phyloP scores from a whole-genome alignment of 139 green algal species.

The Desmodesmus armatus region DNA sequence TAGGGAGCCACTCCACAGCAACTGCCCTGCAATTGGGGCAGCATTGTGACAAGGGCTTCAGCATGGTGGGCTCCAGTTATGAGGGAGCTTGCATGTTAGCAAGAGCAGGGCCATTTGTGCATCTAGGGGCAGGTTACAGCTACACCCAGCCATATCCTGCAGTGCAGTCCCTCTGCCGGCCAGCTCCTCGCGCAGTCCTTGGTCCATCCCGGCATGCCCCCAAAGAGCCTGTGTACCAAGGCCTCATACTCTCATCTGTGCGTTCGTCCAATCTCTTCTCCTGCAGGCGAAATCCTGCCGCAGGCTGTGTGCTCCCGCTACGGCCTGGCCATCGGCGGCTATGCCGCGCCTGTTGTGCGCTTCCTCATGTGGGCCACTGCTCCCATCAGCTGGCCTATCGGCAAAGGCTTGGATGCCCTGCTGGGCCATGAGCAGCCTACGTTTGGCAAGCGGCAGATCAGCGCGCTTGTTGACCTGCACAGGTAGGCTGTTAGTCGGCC shows the following conservation, averaged over 20 bases:
- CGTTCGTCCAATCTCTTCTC: too few species aligned
- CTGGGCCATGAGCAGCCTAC: conserved; percentile 71
- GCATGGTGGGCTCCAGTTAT: too few species aligned
- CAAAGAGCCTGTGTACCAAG: neutral
- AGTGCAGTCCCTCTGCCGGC: too few species aligned
- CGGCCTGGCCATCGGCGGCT: conserved; percentile 82
- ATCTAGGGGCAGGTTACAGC: too few species aligned
- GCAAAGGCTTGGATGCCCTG: conserved; percentile 77
- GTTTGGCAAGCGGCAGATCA: conserved; percentile 75
- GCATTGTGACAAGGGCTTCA: too few species aligned
- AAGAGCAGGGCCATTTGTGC: too few species aligned
- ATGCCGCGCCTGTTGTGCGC: conserved; percentile 74
- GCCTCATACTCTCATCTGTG: neutral
- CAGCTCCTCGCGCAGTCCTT: too few species aligned
- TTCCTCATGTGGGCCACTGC: conserved; percentile 71
- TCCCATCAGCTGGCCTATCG: conserved; percentile 67
- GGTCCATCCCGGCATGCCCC: too few species aligned
- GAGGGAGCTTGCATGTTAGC: too few species aligned
- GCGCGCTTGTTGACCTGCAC: conserved; percentile 90
- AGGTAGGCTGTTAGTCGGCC: conserved; percentile 47
- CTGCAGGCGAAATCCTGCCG: neutral
- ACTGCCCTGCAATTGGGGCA: too few species aligned
- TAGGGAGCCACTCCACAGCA: too few species aligned
- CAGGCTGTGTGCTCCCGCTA: conserved; percentile 74
- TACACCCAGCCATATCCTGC: too few species aligned